Base-by-base conservation (phyloP, 345 rosid species). In the Murraya koenigii region DNA sequence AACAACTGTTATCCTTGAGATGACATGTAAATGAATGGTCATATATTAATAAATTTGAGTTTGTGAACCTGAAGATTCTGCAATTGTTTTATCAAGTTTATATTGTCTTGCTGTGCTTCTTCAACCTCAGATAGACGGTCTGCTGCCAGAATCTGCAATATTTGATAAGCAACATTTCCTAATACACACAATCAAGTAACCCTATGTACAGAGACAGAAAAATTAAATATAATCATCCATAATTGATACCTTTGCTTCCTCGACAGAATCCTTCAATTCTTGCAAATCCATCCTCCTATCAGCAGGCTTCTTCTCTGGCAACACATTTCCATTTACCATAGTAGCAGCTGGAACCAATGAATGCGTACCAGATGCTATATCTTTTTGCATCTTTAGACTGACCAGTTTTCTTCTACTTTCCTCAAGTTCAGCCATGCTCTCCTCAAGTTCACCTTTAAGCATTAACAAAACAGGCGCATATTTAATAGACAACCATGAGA, bases 341-440 rank as follows among this genome's bases (percentile, higher is more conserved):
- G 78, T 86, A 15, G 87, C 84, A 80, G 85, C 82, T 25, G 94
- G 87, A 61, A 86, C 71, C 26, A 90, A 77, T 74, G 77, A 80
- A 79, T 85, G 89, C 75, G 78, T 22, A 69, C 87, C 94, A 74
- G 89, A 88, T 38, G 92, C 90, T 30, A 86, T 87, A 84, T 91
- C 98, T 84, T 91, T 96, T 80, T 92, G 95, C 98, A 94, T 94
- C 80, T 82, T 90, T 81, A 89, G 81, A 82, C 80, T 87, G 74
- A 96, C 85, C 80, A 94, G 78, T 83, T 92, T 96, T 87, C 98
- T 88, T 88, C 95, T 89, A 81, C 92, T 91, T 78, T 91, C 98
- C 88, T 96, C 97, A 55, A 94, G 95, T 83, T 92, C 94, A 61
- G 88, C 87, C 90, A 88, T 87, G 81, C 75, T 85, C 87, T 96